These are phyloP conservation scores for Aspergillus latus DNA, from an alignment of 2,329 filamentous ascomycete genomes.

Conservation along the genomic window DNA sequence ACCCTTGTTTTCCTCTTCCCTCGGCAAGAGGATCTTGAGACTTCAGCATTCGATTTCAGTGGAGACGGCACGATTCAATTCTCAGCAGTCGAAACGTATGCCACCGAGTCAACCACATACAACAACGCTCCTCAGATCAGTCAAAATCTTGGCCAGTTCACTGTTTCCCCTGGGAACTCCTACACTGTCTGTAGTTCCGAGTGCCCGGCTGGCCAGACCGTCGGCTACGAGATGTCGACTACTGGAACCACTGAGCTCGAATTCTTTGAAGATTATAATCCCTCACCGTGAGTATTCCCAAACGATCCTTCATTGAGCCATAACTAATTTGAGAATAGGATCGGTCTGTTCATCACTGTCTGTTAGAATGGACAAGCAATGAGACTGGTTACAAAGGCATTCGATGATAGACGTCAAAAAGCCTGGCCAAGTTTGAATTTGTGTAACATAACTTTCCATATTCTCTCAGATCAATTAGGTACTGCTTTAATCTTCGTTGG, in stretches of 20 bases:
- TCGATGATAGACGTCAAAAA: not conserved
- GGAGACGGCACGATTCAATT: slow-evolving; percentile 57
- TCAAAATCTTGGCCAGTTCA: slow-evolving; percentile 45
- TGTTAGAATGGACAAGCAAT: slow-evolving; percentile 17
- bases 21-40: slow-evolving; percentile 55
- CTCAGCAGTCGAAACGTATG: slow-evolving; percentile 49
- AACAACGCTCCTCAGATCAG: slow-evolving; percentile 52
- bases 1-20: slow-evolving; percentile 67
- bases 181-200: slow-evolving; percentile 55
- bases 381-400: not conserved
- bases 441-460: not conserved
- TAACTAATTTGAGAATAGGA: slow-evolving; percentile 26
- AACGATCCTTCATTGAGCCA: not conserved
- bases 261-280: slow-evolving; percentile 67
- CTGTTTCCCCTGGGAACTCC: slow-evolving; percentile 55
- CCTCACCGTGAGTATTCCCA: slow-evolving; percentile 43
- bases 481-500: not conserved
- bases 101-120: slow-evolving; percentile 53
- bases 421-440: not conserved
- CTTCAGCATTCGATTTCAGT: slow-evolving; percentile 57
- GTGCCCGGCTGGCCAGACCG: slow-evolving; percentile 55
- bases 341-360: slow-evolving; percentile 45
- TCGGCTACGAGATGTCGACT: slow-evolving; percentile 55
- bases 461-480: too few species aligned
- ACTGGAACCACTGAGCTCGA: slow-evolving; percentile 53